Evolutionary conservation across 2,329 filamentous ascomycete species (phyloP), one percentile per base, ranked within the genome.

Genomic region (Xylariaceae sp.): DNA sequence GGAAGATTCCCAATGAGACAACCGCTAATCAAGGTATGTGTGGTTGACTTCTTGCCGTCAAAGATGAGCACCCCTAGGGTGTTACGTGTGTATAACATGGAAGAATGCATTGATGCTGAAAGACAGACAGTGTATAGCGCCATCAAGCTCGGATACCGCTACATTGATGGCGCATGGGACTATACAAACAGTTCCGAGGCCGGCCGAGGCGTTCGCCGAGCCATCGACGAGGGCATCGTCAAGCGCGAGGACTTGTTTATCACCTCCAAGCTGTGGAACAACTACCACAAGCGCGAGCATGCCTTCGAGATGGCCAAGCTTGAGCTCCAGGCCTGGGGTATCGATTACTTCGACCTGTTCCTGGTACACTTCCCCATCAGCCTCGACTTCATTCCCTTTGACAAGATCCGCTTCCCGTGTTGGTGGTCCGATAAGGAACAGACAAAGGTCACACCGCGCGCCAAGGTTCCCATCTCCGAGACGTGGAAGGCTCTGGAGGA

Each of bases 401-500:
- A 71, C 49, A 65, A 71, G 59, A 65, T 74, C 50, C 65, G 67
- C 43, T 76, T 65, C 59, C 74, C 74, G 3, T 67, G 65, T 61
- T 70, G 68, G 61, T 69, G 67, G 67, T 58, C 51, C 26, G 67
- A 80, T 61, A 76, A 76, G 50, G 72, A 68, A 55, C 71, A 76
- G 58, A 71, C 74, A 60, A 72, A 73, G 63, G 65, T 81, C 63
- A 71, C 74, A 50, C 68, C 65, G 5, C 59, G 74, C 41, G 73
- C 80, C 74, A 88, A 85, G 67, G 85, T 88, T 49, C 80, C 82
- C 55, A 87, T 92, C 72, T 81, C 88, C 68, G 84, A 92, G 76
- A 95, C 89, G 50, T 95, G 89, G 88, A 76, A 77, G 49, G 89
- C 88, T 53, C 84, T 95, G 80, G 89, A 95, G 76, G 72, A 75